Evolutionary conservation across 805 yeast genomes (phyloP), one percentile per base, ranked within the genome.

Genomic region (Candida krabiensis): DNA sequence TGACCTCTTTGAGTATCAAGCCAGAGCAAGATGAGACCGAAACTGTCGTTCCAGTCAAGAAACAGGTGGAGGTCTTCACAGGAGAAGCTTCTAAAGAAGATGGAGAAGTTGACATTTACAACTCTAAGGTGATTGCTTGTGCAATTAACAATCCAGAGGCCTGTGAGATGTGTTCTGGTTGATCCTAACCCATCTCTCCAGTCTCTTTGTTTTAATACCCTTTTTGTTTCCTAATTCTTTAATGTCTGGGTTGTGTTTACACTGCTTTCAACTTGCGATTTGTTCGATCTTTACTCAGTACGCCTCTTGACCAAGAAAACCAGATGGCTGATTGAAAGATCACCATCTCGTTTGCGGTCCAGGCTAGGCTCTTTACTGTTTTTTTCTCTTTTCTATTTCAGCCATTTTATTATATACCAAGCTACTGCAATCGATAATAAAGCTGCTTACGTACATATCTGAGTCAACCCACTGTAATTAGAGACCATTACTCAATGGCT

Each of bases 81-180:
- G 43, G 42, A 13, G 63, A 53, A 21, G 52, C 49, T 16, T 58
- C 52, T 12, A 62, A 38, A 19, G 70, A 63, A 25, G 70, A 67
- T 49, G 62, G 67, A 16, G 91, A 82, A 53, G 79, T 71, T 42
- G 96, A 91, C 63, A 91, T 91, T 53, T 93, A 71, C 76, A 87
- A 91, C 65, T 84, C 95, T 18, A 83, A 90, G 67, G 98, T 86
- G 23, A 80, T 91, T 67, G 96, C 96, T 24, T 91, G 99, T 73
- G 95, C 97, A 40, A 89, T 93, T 63, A 82, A 86, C 64, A 91
- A 93, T 71, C 97, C 97, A 43, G 98, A 87, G 70, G 80, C 98
- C 35, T 91, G 99, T 70, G 91, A 91, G 60, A 93, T 93, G 98
- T 93, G 99, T 73, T 91, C 98, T 43, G 98, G 98, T 71, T 93